Evolutionary conservation across 345 rosid species (phyloP).

Genomic region (thale cress (Arabidopsis thaliana)): TAIR10.1 NC_003076.8:25892001-25892500

Average conservation of each 20-base stretch:
- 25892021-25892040: constrained; percentile 48
- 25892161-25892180: neutral
- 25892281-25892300: neutral
- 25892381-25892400: constrained; percentile 6
- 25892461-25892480: neutral
- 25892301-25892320: neutral
- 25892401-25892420: neutral
- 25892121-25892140: neutral
- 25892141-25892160: neutral
- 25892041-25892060: constrained; percentile 21
- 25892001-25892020: constrained; percentile 47
- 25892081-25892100: constrained; percentile 45
- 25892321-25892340: constrained; percentile 27
- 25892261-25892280: neutral
- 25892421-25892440: neutral
- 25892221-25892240: neutral
- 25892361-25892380: constrained; percentile 28
- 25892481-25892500: neutral
- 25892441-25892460: neutral
- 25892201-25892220: neutral
- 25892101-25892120: constrained; percentile 35
- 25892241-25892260: neutral
- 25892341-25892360: constrained; percentile 9
- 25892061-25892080: constrained; percentile 43
- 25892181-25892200: constrained; percentile 7